phyloP scores from a whole-genome alignment of 176 grass and related monocot species.

The Carex myosuroides region DNA sequence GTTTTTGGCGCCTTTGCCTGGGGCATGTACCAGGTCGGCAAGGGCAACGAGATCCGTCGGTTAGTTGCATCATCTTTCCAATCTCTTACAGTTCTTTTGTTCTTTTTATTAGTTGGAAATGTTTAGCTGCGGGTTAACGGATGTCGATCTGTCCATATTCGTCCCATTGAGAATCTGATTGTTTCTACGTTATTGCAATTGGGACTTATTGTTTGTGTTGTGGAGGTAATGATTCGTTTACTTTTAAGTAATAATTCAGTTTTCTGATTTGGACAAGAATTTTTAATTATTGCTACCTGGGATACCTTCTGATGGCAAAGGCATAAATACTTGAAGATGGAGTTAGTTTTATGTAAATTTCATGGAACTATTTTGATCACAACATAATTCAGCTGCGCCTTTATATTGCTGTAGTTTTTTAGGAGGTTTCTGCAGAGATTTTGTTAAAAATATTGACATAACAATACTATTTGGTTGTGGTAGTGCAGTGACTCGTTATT shows the following conservation, averaged over 20 bases:
- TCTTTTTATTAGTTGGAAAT: neutral
- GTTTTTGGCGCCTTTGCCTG: constrained; percentile 71
- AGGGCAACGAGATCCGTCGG: constrained; percentile 95
- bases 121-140: neutral
- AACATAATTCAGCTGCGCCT: neutral
- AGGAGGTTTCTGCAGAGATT: neutral
- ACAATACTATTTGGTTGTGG: neutral
- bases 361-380: neutral
- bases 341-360: neutral
- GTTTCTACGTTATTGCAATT: neutral
- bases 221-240: neutral
- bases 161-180: neutral
- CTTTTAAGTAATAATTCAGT: neutral
- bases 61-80: constrained; percentile 12
- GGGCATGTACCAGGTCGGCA: constrained; percentile 97
- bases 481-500: neutral
- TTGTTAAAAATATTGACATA: neutral
- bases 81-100: neutral
- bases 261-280: neutral
- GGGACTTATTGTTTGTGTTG: neutral
- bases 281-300: neutral
- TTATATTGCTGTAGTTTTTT: neutral
- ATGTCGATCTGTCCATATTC: neutral
- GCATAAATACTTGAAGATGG: neutral
- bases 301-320: neutral